Evolutionary conservation across 345 rosid genomes (phyloP), one percentile per base, ranked within the genome.

Genomic region (Psidium guajava): DNA sequence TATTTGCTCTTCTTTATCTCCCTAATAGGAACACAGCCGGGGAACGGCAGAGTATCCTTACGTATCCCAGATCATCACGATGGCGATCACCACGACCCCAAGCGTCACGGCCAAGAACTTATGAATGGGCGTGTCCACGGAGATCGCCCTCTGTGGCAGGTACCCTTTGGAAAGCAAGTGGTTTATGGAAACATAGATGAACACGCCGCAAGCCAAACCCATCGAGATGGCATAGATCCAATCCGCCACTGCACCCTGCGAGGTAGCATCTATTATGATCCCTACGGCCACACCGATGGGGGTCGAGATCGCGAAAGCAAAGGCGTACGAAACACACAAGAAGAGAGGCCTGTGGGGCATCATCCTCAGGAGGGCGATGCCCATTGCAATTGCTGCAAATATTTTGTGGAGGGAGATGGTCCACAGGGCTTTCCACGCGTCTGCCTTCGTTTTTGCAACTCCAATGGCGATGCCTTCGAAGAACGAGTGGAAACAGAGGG

Each of bases 351-450:
- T 98, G 57, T 94, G 86, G 2, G 98, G 98, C 69, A 93, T 90
- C 93, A 95, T 95, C 36, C 96, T 91, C 6, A 96, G 97, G 50
- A 96, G 95, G 83, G 98, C 96, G 81, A 96, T 96, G 15, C 98
- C 98, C 98, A 96, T 95, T 11, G 98, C 98, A 11, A 95, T 86
- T 0, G 98, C 98, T 42, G 98, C 98, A 84, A 96, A 96, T 84
- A 96, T 86, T 91, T 96, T 95, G 93, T 96, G 98, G 85, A 96
- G 87, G 15, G 86, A 85, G 83, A 96, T 93, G 6, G 98, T 96
- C 98, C 98, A 95, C 32, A 96, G 84, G 50, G 98, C 98, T 89
- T 88, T 95, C 97, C 98, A 96, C 8, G 98, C 98, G 77, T 95
- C 95, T 8, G 89, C 84, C 85, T 91, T 20, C 0, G 93, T 92